Base-by-base conservation (phyloP, 257 asterid species). In the Solanum boliviense region DNA sequence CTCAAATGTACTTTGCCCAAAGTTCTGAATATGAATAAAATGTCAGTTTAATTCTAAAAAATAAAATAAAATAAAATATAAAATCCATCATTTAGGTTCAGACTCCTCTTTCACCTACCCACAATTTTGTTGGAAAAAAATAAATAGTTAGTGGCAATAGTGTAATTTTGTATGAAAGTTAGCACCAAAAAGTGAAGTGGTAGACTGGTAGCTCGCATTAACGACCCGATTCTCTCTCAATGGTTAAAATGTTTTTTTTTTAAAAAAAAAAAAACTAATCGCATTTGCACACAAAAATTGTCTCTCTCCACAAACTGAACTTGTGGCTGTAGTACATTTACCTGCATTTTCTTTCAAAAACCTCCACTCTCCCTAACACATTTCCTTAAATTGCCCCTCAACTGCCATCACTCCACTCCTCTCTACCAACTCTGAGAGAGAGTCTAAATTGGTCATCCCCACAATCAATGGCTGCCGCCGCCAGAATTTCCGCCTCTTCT, bases 401-500 rank as follows among this genome's bases (percentile, higher is more conserved):
- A 46, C 39, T 29, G 29, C n/a, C 18, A 4, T 70, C 76, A 70
- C 21, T 15, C 82, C 20, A 0, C 1, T 44, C 52, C 52, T 46
- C 74, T 81, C 29, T 52, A n/a, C 15, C 18, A 78, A 41, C 78
- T 23, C 20, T 7, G 23, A 60, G 16, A 38, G 89, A 31, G 84
- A 16, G 58, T 38, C 68, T 58, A 58, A 9, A 13, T 23, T 27
- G 20, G 29, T 25, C 83, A 62, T 1, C 79, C 62, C 38, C 76
- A 31, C 18, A 31, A 46, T 46, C 56, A 62, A 20, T 78, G 71
- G 70, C 71, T n/a, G 71, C 84, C 52, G 93, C 96, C 58, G 91
- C 91, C 89, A 89, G 94, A 85, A 56, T 93, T 56, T 89, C 94
- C 72, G 76, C 75, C 76, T 87, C 93, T 89, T 86, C 93, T 62